Percentiles rank a stretch among this genome's conserved stretches.
Conservation (phyloP, 768 basidiomycete species). For the Mycena indigotica region DNA sequence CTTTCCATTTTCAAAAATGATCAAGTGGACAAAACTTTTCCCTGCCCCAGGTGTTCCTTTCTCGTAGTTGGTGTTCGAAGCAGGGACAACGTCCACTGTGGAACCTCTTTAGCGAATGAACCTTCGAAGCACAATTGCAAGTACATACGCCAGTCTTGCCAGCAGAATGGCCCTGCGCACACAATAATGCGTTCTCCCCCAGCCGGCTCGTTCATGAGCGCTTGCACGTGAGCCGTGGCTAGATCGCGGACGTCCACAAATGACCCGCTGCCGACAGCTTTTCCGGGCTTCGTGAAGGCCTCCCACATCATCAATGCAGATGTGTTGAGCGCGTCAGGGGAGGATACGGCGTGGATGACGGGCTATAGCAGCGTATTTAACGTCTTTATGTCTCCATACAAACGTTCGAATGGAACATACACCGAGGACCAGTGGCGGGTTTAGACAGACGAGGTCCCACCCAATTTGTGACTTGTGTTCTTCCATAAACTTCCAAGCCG, state of each 20-base stretch:
- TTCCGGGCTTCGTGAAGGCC: not conserved
- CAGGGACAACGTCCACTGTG: conserved; percentile 10
- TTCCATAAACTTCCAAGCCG: conserved; percentile 46
- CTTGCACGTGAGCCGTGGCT: conserved; percentile 9
- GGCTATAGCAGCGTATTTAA: too few species aligned
- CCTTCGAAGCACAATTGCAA: not conserved
- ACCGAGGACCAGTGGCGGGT: conserved; percentile 53
- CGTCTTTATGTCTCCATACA: too few species aligned
- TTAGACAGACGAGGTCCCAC: conserved; percentile 57
- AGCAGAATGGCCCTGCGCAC: conserved; percentile 28
- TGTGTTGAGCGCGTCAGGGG: not conserved
- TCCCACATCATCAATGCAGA: not conserved
- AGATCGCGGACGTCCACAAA: conserved; percentile 18
- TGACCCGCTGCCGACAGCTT: conserved; percentile 1
- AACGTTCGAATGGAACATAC: too few species aligned
- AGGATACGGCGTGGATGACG: not conserved
- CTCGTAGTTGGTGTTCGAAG: conserved; percentile 29
- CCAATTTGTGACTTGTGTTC: conserved; percentile 42
- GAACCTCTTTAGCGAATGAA: not conserved
- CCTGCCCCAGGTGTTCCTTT: conserved; percentile 38
- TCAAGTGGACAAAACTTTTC: conserved; percentile 26
- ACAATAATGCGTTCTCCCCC: conserved; percentile 56
- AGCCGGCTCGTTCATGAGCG: conserved; percentile 40
- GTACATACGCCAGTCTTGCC: conserved; percentile 22
- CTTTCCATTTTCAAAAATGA: conserved; percentile 40